These are phyloP conservation scores for Suillus alpinus DNA, from an alignment of 768 basidiomycete genomes.

Conservation along the genomic window DNA sequence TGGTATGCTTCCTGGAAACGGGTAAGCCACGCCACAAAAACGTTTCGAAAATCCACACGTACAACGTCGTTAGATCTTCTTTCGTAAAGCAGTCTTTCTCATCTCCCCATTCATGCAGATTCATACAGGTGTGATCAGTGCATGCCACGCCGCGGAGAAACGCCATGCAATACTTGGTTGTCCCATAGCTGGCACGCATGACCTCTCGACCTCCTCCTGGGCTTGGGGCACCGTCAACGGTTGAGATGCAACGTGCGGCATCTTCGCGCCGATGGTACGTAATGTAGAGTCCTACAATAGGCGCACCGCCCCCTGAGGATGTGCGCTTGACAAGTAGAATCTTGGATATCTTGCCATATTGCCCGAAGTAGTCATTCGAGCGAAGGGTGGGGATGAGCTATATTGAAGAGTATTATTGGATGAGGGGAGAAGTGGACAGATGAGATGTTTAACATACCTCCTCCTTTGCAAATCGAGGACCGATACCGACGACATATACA, in stretches of 20 bases:
- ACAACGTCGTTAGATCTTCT: conserved; percentile 93
- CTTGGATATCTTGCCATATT: conserved; percentile 97
- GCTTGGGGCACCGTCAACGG: conserved; percentile 88
- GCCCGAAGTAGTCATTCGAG: conserved; percentile 95
- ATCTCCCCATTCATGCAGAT: conserved; percentile 97
- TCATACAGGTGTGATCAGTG: conserved; percentile 87
- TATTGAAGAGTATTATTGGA: conserved; percentile 1
- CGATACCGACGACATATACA: conserved; percentile 95
- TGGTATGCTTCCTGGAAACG: conserved; percentile 76
- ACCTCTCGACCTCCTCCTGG: conserved; percentile 87
- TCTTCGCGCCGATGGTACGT: conserved; percentile 94
- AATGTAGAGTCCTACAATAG: conserved; percentile 92
- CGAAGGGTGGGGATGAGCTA: conserved; percentile 90
- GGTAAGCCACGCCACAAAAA: conserved; percentile 5
- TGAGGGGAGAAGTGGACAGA: conserved; percentile 5
- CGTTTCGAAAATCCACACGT: conserved; percentile 26
- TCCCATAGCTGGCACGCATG: conserved; percentile 93
- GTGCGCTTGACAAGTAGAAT: conserved; percentile 91
- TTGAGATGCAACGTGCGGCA: conserved; percentile 87
- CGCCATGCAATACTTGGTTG: conserved; percentile 96
- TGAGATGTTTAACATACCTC: conserved; percentile 57
- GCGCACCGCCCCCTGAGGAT: conserved; percentile 65
- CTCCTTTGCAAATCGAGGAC: conserved; percentile 91
- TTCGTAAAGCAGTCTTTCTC: conserved; percentile 98
- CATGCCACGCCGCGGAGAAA: conserved; percentile 87